Conservation (phyloP, 2,329 filamentous ascomycete genomes). For the Bertia moriformis region DNA sequence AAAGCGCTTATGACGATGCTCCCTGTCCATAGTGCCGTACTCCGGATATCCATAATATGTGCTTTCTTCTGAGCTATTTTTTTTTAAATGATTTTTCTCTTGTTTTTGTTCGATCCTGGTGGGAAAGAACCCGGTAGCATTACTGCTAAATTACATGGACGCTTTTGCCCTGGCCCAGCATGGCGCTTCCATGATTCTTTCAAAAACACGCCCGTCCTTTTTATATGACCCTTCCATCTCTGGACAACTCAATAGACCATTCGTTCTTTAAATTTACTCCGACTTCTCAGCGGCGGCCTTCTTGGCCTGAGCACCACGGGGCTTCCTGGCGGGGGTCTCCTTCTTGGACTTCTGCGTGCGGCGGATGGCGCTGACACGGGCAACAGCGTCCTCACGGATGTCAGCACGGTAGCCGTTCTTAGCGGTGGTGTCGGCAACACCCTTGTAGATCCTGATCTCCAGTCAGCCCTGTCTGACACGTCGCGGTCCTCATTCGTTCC, state of each 20-base stretch:
- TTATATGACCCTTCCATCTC: too few species aligned
- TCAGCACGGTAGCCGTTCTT: slow-evolving; percentile 76
- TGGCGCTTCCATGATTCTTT: background rate
- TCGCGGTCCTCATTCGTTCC: slow-evolving; percentile 1
- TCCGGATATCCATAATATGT: too few species aligned
- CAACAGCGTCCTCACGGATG: slow-evolving; percentile 63
- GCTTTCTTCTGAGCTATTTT: too few species aligned
- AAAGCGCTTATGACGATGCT: too few species aligned
- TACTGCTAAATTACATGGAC: background rate
- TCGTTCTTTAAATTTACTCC: slow-evolving; percentile 3
- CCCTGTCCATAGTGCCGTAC: too few species aligned
- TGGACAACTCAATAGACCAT: too few species aligned
- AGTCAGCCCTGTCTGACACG: too few species aligned
- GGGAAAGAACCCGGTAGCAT: background rate
- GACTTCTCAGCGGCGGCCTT: slow-evolving; percentile 45
- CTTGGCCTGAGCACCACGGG: slow-evolving; percentile 65
- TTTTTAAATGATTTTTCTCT: too few species aligned
- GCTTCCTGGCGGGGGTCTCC: slow-evolving; percentile 59
- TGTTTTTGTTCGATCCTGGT: too few species aligned
- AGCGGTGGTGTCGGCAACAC: slow-evolving; percentile 67
- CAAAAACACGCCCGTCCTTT: background rate
- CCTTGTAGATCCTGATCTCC: slow-evolving; percentile 66
- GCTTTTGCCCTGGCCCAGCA: background rate
- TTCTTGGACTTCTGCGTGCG: slow-evolving; percentile 67
- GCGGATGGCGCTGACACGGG: slow-evolving; percentile 76